Evolutionary conservation across 306 rosid genomes (phyloP).

Genomic region (Vigna trinervia): DNA sequence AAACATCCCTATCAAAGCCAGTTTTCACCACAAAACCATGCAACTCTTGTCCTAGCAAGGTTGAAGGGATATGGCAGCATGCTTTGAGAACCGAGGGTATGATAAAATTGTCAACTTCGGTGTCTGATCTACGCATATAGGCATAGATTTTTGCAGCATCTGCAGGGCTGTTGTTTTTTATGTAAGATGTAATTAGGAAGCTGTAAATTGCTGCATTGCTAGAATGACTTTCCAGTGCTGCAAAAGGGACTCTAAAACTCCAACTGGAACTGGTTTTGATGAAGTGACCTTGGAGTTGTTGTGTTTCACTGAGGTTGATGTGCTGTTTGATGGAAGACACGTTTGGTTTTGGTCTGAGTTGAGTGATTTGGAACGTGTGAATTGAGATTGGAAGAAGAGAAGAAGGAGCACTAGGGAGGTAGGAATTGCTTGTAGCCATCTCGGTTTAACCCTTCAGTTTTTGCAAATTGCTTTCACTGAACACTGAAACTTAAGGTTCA

Average conservation of each 20-base stretch:
- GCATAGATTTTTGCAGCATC: constrained; percentile 52
- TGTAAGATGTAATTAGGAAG: constrained; percentile 70
- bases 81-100: constrained; percentile 81
- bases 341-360: constrained; percentile 34
- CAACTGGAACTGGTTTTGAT: constrained; percentile 57
- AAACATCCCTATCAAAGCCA: constrained; percentile 53
- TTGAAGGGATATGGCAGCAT: constrained; percentile 50
- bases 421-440: constrained; percentile 46
- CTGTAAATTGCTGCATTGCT: constrained; percentile 57
- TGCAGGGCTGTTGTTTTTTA: constrained; percentile 53
- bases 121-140: constrained; percentile 55
- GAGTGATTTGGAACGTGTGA: constrained; percentile 41
- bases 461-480: constrained; percentile 55
- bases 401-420: constrained; percentile 36
- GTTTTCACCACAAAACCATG: constrained; percentile 63
- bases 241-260: constrained; percentile 43
- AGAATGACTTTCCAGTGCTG: constrained; percentile 43
- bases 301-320: constrained; percentile 52
- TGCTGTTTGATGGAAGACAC: constrained; percentile 11
- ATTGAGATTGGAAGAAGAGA: constrained; percentile 43
- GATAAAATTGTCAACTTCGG: constrained; percentile 61
- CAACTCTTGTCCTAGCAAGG: constrained; percentile 54
- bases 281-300: constrained; percentile 67
- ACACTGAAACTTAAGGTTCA: constrained; percentile 39
- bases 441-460: constrained; percentile 52